phyloP scores from a whole-genome alignment of 1,284 basidiomycete species.

The Ustilago curta region DNA sequence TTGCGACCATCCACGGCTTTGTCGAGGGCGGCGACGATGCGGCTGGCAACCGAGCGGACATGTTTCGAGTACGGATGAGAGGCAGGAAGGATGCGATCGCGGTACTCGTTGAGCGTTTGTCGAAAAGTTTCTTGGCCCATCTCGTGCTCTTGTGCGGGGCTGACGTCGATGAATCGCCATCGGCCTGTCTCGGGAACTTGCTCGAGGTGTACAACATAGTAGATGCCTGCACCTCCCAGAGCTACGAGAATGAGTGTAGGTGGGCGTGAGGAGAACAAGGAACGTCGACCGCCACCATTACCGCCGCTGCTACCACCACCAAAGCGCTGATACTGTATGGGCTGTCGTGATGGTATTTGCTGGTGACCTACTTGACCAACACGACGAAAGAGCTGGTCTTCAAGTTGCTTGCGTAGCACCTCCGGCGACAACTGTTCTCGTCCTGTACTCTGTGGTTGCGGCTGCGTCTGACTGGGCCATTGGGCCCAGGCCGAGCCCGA shows the following conservation, averaged over 20 bases:
- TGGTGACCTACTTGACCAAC: slow-evolving; percentile 20
- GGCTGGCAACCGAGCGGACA: slow-evolving; percentile 74
- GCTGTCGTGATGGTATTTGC: slow-evolving; percentile 15
- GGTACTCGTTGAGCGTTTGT: slow-evolving; percentile 75
- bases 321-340: slow-evolving; percentile 37
- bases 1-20: slow-evolving; percentile 70
- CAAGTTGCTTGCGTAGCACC: slow-evolving; percentile 29
- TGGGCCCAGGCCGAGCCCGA: neutral
- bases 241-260: slow-evolving; percentile 46
- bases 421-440: slow-evolving; percentile 33
- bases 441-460: slow-evolving; percentile 8
- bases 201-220: slow-evolving; percentile 65
- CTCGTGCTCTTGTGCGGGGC: slow-evolving; percentile 51
- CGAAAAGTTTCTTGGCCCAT: slow-evolving; percentile 73
- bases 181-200: slow-evolving; percentile 64
- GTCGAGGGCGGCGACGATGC: slow-evolving; percentile 80
- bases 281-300: slow-evolving; percentile 12
- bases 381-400: slow-evolving; percentile 41
- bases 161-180: slow-evolving; percentile 66
- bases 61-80: slow-evolving; percentile 77
- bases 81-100: slow-evolving; percentile 76
- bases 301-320: slow-evolving; percentile 23
- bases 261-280: slow-evolving; percentile 30
- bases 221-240: slow-evolving; percentile 51
- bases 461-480: slow-evolving; percentile 4